Evolutionary conservation across 2,329 filamentous ascomycete genomes (phyloP), one percentile per base, ranked within the genome.

Genomic region (Chalaropsis thielavioides): DNA sequence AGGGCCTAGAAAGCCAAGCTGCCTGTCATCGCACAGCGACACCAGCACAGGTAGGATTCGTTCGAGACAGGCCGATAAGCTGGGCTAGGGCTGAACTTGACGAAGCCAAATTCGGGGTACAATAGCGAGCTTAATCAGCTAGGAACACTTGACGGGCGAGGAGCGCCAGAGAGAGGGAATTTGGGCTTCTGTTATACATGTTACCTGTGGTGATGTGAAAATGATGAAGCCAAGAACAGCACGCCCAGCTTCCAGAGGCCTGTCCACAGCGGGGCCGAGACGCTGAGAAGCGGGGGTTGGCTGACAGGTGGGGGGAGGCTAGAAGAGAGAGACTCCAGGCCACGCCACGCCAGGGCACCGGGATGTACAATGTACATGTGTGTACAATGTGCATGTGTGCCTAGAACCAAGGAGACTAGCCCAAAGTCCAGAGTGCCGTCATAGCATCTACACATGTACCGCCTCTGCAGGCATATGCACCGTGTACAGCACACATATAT

Each of bases 71-170:
- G 54, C 19, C 27, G 54, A 58, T 58, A 58, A 38, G 3, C n/a
- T 58, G 27, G 31, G 54, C 54, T 58, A 58, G 54, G 54, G 54
- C 54, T 58, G 54, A 58, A 17, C n/a, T 35, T 58, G 54, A 58
- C 54, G 27, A 17, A n/a, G 24, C 31, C 27, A 58, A n/a, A 58
- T 38, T 31, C 22, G 54, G 27, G 8, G 15, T 58, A 38, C 54
- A 38, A 58, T 58, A 58, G 54, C 54, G 31, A 46, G 15, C 54
- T 58, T 58, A 38, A 56, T 58, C 54, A 35, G n/a, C 15, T 15
- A 38, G 54, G 54, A 58, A 38, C 35, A 38, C 35, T 38, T 38
- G 35, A 8, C 7, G 35, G 35, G 10, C 10, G 35, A 38, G 35
- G 5, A 38, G 35, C 35, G 35, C 3, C 41, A n/a, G 17, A 43